Base-by-base conservation (phyloP, 768 basidiomycete species). In the Boletus tylopilopsis region DNA sequence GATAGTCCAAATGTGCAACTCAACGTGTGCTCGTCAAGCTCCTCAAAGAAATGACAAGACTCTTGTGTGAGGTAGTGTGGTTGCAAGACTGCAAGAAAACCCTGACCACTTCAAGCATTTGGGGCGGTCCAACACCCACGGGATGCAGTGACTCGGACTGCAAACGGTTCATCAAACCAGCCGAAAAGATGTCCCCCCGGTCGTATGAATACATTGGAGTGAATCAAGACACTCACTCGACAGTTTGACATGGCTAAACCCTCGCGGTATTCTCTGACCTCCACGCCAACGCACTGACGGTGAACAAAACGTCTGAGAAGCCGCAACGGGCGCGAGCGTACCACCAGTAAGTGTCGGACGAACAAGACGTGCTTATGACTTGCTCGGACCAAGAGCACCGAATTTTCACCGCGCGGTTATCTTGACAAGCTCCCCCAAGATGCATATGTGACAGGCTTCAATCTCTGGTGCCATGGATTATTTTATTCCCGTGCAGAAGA, bases 171-270 rank as follows among this genome's bases (percentile, higher is more conserved):
- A 27, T 46, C 42, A 39, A 50, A 30, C 39, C 6, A 45, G 36
- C 42, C 42, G 32, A 45, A 44, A 11, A 47, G 41, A 51, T 60
- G 54, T 60, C 50, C 64, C 63, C 62, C 49, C 44, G n/a, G n/a
- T 32, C 54, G 38, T 45, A 54, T 66, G 57, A 55, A 53, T 52
- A 49, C 49, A 42, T 51, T 48, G 33, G 60, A 63, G 54, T 63
- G 62, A 63, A 51, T 40, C 60, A 63, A 65, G 57, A 60, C 63
- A 59, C 62, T 63, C 63, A 60, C 63, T 23, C 38, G 30, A 45
- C 42, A 38, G 54, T 54, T 11, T 65, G 53, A 60, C 51, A n/a
- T n/a, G n/a, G n/a, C n/a, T n/a, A n/a, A n/a, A 47, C 16, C 32
- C 19, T 32, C 11, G 21, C 45, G 54, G 43, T 40, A 11, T 39